Evolutionary conservation across 2,329 filamentous ascomycete genomes (phyloP).

Genomic region (Fusarium sp.): DNA sequence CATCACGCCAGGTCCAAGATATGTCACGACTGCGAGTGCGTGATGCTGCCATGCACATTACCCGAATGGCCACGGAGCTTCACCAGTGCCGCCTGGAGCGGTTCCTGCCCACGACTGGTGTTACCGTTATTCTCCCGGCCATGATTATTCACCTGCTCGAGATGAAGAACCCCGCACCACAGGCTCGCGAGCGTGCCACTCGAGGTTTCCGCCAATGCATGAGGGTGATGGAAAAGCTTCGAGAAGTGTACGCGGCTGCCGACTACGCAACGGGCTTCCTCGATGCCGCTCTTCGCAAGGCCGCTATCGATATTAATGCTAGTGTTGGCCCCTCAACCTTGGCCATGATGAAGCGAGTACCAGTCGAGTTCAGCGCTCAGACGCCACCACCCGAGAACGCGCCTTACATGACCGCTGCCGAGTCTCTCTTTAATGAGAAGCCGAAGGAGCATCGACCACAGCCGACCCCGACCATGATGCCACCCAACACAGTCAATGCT

Average conservation of each 20-base stretch:
- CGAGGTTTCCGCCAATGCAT: conserved; percentile 92
- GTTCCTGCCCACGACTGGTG: conserved; percentile 88
- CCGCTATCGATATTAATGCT: conserved; percentile 76
- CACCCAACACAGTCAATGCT: conserved; percentile 54
- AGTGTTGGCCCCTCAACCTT: conserved; percentile 49
- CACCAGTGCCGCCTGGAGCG: conserved; percentile 79
- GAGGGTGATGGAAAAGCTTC: conserved; percentile 87
- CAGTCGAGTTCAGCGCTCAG: conserved; percentile 54
- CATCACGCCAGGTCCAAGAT: conserved; percentile 79
- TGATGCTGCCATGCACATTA: conserved; percentile 86
- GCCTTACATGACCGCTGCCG: conserved; percentile 57
- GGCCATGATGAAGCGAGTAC: conserved; percentile 52
- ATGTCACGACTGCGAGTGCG: conserved; percentile 86
- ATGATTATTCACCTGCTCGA: conserved; percentile 95
- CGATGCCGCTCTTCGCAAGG: conserved; percentile 91
- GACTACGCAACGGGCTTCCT: conserved; percentile 96
- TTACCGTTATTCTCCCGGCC: conserved; percentile 89
- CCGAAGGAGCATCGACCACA: conserved; percentile 35
- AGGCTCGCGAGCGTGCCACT: conserved; percentile 78
- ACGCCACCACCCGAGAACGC: conserved; percentile 68
- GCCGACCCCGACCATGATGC: conserved; percentile 45
- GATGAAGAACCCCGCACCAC: conserved; percentile 84
- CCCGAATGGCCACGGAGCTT: conserved; percentile 82
- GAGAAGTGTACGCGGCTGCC: conserved; percentile 92
- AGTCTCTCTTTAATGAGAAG: conserved; percentile 53